Conservation (phyloP, 2,329 filamentous ascomycete genomes). For the Neopestalotiopsis rosae region DNA sequence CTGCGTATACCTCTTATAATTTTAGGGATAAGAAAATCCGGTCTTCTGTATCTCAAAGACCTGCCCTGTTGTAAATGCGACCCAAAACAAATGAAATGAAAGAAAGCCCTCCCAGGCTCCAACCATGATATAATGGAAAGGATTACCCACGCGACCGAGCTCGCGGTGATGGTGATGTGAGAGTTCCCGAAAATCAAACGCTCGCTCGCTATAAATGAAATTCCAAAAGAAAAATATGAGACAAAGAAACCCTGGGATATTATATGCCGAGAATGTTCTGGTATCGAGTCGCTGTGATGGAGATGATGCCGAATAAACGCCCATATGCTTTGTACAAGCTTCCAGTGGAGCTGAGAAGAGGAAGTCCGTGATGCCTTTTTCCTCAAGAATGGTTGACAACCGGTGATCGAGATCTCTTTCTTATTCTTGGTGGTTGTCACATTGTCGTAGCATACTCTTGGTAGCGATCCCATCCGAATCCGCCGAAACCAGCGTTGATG, state of each 20-base stretch:
- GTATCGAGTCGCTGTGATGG: constrained; percentile 31
- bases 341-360: background rate
- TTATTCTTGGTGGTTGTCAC: constrained; percentile 68
- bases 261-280: constrained; percentile 28
- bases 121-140: constrained; percentile 58
- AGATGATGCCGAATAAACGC: constrained; percentile 43
- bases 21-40: constrained; percentile 44
- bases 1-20: constrained; percentile 65
- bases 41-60: constrained; percentile 52
- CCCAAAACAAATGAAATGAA: constrained; percentile 32
- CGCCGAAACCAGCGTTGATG: constrained; percentile 74
- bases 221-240: constrained; percentile 25
- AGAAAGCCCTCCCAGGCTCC: constrained; percentile 53
- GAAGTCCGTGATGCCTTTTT: constrained; percentile 27
- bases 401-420: constrained; percentile 51
- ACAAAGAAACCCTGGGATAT: constrained; percentile 33
- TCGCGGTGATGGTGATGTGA: constrained; percentile 49
- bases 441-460: constrained; percentile 87
- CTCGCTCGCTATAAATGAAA: constrained; percentile 46
- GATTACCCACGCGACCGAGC: constrained; percentile 51
- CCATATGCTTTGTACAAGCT: constrained; percentile 29
- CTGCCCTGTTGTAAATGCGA: constrained; percentile 60
- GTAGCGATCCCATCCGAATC: constrained; percentile 86
- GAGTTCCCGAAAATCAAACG: constrained; percentile 38
- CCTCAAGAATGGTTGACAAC: constrained; percentile 49